Evolutionary conservation across 2,329 filamentous ascomycete species (phyloP).

Genomic region (Hypoxylon sp.): DNA sequence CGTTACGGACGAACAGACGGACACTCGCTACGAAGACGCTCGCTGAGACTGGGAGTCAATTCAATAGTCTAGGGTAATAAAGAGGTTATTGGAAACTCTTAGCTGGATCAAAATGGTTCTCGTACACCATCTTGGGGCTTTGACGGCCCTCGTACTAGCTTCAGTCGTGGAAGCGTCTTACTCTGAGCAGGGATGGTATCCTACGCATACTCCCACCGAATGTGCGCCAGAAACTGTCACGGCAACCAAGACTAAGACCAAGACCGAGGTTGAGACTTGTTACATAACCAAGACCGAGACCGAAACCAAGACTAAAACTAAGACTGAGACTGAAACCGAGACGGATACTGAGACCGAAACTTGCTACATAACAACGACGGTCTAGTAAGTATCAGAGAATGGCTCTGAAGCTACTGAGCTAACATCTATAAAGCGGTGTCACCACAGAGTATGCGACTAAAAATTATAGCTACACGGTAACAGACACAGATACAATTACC

Average conservation of each 20-base stretch:
- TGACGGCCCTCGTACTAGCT: conserved; percentile 46
- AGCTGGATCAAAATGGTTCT: conserved; percentile 48
- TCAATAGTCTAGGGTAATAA: neutral
- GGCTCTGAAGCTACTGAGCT: conserved; percentile 23
- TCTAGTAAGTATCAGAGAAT: conserved; percentile 22
- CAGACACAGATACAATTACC: conserved; percentile 39
- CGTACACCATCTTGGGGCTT: conserved; percentile 40
- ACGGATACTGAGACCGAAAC: conserved; percentile 42
- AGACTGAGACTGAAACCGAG: conserved; percentile 46
- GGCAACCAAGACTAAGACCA: conserved; percentile 46
- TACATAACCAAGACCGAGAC: conserved; percentile 43
- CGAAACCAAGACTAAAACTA: conserved; percentile 46
- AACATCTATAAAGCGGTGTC: conserved; percentile 38
- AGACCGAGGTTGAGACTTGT: conserved; percentile 33
- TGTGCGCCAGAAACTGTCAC: conserved; percentile 45
- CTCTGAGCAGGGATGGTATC: conserved; percentile 24
- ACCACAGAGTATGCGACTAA: conserved; percentile 44
- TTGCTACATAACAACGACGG: conserved; percentile 33
- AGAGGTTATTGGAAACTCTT: conserved; percentile 9
- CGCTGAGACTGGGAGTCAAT: conserved; percentile 13
- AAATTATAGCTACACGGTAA: conserved; percentile 41
- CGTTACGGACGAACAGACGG: conserved; percentile 37
- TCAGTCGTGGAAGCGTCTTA: conserved; percentile 37
- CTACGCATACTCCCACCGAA: conserved; percentile 27
- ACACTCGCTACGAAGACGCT: conserved; percentile 40